Evolutionary conservation across 1,284 basidiomycete species (phyloP).

Genomic region (Austroboletus novae-zelandiae): DNA sequence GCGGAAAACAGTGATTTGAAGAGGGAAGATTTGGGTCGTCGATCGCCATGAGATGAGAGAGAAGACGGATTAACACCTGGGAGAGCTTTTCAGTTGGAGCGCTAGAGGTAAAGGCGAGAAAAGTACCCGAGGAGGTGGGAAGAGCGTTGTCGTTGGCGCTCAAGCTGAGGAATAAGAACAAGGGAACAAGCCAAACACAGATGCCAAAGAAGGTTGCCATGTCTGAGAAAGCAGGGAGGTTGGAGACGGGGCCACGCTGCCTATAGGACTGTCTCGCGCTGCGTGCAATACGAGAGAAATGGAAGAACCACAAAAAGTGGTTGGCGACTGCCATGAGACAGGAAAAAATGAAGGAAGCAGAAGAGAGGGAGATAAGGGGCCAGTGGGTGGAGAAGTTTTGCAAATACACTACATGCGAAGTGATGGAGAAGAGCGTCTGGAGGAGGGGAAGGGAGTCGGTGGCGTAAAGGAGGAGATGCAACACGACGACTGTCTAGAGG

Average conservation of each 20-base stretch:
- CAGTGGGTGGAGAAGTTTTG: conserved; percentile 87
- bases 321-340: conserved; percentile 81
- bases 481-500: conserved; percentile 65
- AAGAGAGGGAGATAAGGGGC: conserved; percentile 89
- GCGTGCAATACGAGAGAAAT: conserved; percentile 75
- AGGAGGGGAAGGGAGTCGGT: conserved; percentile 77
- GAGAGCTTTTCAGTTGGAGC: neutral
- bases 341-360: conserved; percentile 77
- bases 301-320: conserved; percentile 94
- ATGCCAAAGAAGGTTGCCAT: conserved; percentile 91
- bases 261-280: conserved; percentile 43
- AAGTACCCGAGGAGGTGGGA: conserved; percentile 54
- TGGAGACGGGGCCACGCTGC: conserved; percentile 39
- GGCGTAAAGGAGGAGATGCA: conserved; percentile 78
- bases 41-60: conserved; percentile 24
- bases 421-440: conserved; percentile 74
- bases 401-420: conserved; percentile 84
- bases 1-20: conserved; percentile 62
- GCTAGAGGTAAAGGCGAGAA: conserved; percentile 1
- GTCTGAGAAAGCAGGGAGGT: conserved; percentile 74
- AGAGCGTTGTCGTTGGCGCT: conserved; percentile 95
- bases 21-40: conserved; percentile 50
- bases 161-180: conserved; percentile 90
- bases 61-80: conserved; percentile 39
- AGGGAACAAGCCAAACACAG: conserved; percentile 89